Evolutionary conservation across 208 protist species (phyloP), one percentile per base, ranked within the genome.

Genomic region (Trypanosoma melophagium): DNA sequence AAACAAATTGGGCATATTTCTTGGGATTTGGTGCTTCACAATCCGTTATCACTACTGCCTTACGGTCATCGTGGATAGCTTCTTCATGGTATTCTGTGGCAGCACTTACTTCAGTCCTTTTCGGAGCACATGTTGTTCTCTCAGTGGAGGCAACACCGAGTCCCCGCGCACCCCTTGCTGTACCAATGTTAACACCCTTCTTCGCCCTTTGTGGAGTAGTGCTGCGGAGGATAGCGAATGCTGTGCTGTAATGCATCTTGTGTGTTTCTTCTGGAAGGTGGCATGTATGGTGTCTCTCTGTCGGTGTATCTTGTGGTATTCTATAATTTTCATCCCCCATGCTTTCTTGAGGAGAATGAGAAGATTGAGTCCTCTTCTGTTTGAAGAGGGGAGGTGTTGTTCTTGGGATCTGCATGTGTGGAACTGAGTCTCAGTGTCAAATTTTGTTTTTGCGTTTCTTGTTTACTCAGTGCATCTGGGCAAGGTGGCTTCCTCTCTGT

Each of bases 1-100:
- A 87, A 61, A 57, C 54, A 52, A 69, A 82, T 53, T 89, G 76
- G 67, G 58, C 73, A 28, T 92, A 92, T 74, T 86, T 84, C 60
- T 64, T 82, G 1, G 83, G 83, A 16, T 92, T 86, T 71, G 83
- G 86, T 24, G 62, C 70, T 10, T 66, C 69, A 2, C 74, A 76
- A 0, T 79, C 76, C 8, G 25, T 81, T 25, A 54, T 90, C 38
- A 77, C 81, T 9, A 44, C 60, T 42, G 56, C 54, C 25, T 63
- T 87, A 40, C 70, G 72, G 0, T 66, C 63, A 28, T 54, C 60
- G 17, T 60, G 57, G 9, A 21, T 77, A 1, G 60, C 47, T 0
- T 66, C 45, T 25, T 77, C 71, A 19, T 77, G 64, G 62, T 77
- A 71, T 55, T 61, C 80, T 7, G 45, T 84, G 2, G 74, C 78